Conservation (phyloP, 257 asterid genomes). For the Solanum sitiens region DNA sequence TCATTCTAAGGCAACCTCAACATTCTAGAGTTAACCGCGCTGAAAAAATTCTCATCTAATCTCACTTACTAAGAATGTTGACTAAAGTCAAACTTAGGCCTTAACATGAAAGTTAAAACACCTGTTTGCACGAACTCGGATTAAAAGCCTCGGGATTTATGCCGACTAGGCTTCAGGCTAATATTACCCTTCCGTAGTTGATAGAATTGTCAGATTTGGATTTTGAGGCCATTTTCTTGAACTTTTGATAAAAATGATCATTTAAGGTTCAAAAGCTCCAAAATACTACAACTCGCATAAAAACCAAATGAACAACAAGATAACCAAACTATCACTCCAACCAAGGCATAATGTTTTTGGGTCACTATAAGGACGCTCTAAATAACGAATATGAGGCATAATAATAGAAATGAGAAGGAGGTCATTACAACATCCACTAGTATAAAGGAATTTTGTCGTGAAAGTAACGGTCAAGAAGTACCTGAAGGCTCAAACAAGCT, state of each 20-base stretch:
- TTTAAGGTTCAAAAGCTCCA: not conserved
- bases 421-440: not conserved
- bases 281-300: no score
- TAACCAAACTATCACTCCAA: not conserved
- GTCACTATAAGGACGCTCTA: not conserved
- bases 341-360: not conserved
- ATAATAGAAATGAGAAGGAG: not conserved
- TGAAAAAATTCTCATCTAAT: no score
- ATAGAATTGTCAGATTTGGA: not conserved
- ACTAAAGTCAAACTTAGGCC: not conserved
- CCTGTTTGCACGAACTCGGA: not conserved
- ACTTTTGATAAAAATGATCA: not conserved
- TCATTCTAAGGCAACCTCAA: no score
- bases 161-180: not conserved
- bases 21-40: no score
- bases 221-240: not conserved
- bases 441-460: not conserved
- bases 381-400: not conserved
- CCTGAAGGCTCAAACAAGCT: not conserved
- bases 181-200: not conserved
- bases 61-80: no score
- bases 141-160: no score
- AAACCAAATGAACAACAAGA: not conserved
- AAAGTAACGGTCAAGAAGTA: not conserved
- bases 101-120: no score